Evolutionary conservation across 495 filamentous ascomycete species (phyloP).

Genomic region (Friedmanniomyces simplex): DNA sequence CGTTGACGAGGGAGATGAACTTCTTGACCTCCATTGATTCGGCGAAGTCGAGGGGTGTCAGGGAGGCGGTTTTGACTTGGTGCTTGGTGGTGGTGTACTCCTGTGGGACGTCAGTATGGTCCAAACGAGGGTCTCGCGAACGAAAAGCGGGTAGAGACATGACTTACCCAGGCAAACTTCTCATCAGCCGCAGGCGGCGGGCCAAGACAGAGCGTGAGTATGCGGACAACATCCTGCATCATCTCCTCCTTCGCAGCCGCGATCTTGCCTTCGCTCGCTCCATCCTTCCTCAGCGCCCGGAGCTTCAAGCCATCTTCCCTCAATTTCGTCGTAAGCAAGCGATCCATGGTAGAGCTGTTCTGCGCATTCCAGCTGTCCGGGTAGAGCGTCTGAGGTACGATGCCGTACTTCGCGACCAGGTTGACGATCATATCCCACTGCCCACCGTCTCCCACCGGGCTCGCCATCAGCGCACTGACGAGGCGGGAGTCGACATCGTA

Average conservation of each 20-base stretch:
- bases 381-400: constrained; percentile 63
- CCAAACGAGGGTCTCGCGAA: too few species aligned
- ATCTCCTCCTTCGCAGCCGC: constrained; percentile 53
- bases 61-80: constrained; percentile 42
- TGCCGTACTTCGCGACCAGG: constrained; percentile 71
- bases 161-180: constrained; percentile 53
- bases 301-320: constrained; percentile 66
- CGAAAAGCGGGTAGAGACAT: not conserved
- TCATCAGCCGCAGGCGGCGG: constrained; percentile 57
- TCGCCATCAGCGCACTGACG: constrained; percentile 52
- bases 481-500: constrained; percentile 55
- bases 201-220: constrained; percentile 69
- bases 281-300: constrained; percentile 36
- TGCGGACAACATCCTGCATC: constrained; percentile 64
- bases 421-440: constrained; percentile 94
- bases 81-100: constrained; percentile 60
- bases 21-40: constrained; percentile 42
- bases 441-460: constrained; percentile 69
- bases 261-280: constrained; percentile 31
- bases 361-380: constrained; percentile 69
- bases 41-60: constrained; percentile 53
- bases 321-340: constrained; percentile 73
- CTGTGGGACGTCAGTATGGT: not conserved
- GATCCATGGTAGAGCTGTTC: constrained; percentile 57
- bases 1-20: constrained; percentile 72